These are phyloP conservation scores for Tothia fuscella DNA, from an alignment of 2,329 filamentous ascomycete genomes.

Conservation along the genomic window DNA sequence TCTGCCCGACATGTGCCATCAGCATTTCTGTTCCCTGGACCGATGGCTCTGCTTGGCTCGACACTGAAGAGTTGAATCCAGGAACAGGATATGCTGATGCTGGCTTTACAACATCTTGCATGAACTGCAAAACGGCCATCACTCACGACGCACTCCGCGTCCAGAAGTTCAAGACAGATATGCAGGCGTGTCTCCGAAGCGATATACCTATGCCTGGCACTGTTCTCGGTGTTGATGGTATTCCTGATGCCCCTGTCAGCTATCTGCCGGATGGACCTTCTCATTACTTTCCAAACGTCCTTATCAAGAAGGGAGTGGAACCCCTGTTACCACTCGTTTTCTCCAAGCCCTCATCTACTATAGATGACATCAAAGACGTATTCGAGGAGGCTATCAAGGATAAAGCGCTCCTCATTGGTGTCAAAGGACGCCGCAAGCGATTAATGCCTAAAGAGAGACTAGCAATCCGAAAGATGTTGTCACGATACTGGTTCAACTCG, in stretches of 20 bases:
- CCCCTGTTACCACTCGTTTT: constrained; percentile 20
- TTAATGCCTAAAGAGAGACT: constrained; percentile 25
- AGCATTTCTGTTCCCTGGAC: constrained; percentile 47
- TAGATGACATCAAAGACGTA: constrained; percentile 7
- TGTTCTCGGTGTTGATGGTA: constrained; percentile 4
- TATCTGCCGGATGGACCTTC: constrained; percentile 43
- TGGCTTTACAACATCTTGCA: constrained; percentile 40
- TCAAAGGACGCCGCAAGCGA: constrained; percentile 6
- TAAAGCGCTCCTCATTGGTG: constrained; percentile 6
- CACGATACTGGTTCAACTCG: constrained; percentile 57
- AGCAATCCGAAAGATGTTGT: constrained; percentile 55
- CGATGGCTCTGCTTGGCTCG: constrained; percentile 28
- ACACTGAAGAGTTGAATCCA: constrained; percentile 21
- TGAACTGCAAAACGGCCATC: constrained; percentile 37
- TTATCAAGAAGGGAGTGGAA: constrained; percentile 36
- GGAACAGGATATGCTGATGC: constrained; percentile 52
- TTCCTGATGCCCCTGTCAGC: constrained; percentile 47
- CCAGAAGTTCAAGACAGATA: constrained; percentile 49
- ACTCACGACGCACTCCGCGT: constrained; percentile 49
- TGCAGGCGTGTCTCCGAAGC: constrained; percentile 29
- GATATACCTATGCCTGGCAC: constrained; percentile 8
- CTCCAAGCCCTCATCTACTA: constrained; percentile 23
- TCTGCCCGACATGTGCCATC: constrained; percentile 44
- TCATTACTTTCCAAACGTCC: constrained; percentile 33
- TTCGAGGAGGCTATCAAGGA: constrained; percentile 10